phyloP scores from a whole-genome alignment of 257 asterid genomes.

The Avicennia marina region DNA sequence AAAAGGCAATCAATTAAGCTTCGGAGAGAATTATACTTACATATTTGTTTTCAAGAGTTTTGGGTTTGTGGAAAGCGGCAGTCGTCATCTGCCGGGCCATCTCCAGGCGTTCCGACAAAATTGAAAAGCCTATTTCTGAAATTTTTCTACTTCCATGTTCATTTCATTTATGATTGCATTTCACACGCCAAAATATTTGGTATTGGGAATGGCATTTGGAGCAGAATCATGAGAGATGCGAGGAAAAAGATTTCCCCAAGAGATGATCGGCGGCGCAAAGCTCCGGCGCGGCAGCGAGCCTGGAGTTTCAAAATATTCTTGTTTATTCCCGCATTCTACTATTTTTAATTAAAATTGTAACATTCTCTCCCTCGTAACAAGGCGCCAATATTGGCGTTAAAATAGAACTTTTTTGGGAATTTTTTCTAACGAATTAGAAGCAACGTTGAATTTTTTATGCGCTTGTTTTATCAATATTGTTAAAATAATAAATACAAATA shows the following conservation, averaged over 20 bases:
- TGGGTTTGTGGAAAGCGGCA: slow-evolving; percentile 46
- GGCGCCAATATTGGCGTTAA: not conserved
- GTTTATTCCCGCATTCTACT: not conserved
- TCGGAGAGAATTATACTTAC: slow-evolving; percentile 22
- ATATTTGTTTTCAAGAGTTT: slow-evolving; percentile 48
- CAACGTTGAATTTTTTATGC: too few relatives aligned
- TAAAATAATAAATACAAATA: too few relatives aligned
- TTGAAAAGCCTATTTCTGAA: slow-evolving; percentile 3
- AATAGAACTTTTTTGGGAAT: too few relatives aligned
- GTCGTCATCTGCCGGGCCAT: slow-evolving; percentile 45
- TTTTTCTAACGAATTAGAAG: too few relatives aligned
- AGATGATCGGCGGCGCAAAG: not conserved
- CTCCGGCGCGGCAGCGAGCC: slow-evolving; percentile 6
- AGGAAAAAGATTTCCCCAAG: not conserved
- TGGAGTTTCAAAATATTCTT: not conserved
- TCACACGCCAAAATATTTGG: too few relatives aligned
- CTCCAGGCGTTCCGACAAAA: not conserved
- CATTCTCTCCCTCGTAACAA: not conserved
- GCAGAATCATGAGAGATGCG: not conserved
- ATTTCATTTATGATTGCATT: not conserved
- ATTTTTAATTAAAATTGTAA: too few relatives aligned
- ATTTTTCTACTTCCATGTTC: not conserved
- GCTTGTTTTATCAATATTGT: too few relatives aligned
- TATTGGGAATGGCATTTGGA: too few relatives aligned
- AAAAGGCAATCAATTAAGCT: not conserved